phyloP scores from a whole-genome alignment of 208 protist species.

The Crithidia thermophila region DNA sequence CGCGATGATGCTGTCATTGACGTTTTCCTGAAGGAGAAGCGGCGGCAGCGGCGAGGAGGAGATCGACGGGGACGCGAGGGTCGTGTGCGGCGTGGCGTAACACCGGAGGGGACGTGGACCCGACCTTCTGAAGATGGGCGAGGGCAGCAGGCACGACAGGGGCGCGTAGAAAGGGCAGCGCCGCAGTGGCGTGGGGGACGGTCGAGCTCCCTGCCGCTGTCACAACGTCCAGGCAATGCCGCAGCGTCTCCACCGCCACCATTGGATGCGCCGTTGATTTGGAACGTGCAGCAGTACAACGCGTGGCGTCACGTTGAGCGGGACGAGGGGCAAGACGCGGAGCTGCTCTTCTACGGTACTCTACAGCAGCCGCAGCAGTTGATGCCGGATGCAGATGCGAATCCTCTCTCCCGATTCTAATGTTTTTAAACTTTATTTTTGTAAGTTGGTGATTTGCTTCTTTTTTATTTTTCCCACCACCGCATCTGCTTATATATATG shows the following conservation, averaged over 20 bases:
- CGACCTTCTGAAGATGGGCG: not conserved
- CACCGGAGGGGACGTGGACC: not conserved
- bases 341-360: not conserved
- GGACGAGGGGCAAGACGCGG: not conserved
- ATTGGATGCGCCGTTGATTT: slow-evolving; percentile 3
- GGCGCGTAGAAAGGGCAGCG: no score
- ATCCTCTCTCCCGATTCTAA: not conserved
- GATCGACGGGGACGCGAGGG: no score
- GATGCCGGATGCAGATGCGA: not conserved
- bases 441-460: no score
- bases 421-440: no score
- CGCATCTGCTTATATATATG: no score
- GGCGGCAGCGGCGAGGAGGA: not conserved
- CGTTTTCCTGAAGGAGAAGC: slow-evolving; percentile 14
- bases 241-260: no score
- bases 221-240: no score
- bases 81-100: not conserved
- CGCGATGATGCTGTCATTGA: slow-evolving; percentile 39
- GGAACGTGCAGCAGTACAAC: slow-evolving; percentile 6
- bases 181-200: no score
- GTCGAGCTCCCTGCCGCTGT: no score
- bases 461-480: no score
- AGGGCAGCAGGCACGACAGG: not conserved
- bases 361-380: not conserved
- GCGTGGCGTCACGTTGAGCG: slow-evolving; percentile 5